Evolutionary conservation across 2,329 filamentous ascomycete genomes (phyloP).

Genomic region (Arthroderma sp.): DNA sequence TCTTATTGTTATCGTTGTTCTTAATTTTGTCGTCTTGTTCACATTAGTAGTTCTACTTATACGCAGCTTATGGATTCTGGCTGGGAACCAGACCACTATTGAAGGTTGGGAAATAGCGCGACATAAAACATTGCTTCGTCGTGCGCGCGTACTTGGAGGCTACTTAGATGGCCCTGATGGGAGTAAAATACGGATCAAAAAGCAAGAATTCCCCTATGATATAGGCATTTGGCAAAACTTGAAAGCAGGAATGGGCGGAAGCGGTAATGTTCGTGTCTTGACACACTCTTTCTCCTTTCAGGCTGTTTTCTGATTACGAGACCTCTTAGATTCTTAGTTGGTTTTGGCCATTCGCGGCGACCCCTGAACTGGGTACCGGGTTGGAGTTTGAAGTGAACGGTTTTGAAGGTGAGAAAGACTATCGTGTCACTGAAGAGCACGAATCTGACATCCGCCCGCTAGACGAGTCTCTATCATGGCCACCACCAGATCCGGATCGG

Average conservation of each 20-base stretch:
- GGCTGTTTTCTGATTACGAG: constrained; percentile 5
- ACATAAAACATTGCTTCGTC: constrained; percentile 33
- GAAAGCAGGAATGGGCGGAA: constrained; percentile 45
- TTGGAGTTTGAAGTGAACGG: constrained; percentile 44
- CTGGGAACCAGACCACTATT: constrained; percentile 49
- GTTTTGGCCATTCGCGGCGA: constrained; percentile 48
- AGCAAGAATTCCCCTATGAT: constrained; percentile 54
- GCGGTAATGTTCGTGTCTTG: constrained; percentile 27
- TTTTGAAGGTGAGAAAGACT: constrained; percentile 39
- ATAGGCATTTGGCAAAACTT: constrained; percentile 50
- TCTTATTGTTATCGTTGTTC: constrained; percentile 40
- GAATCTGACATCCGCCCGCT: not conserved
- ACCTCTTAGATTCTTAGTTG: constrained; percentile 35
- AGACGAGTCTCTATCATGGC: constrained; percentile 31
- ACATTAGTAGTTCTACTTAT: constrained; percentile 41
- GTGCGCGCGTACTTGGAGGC: constrained; percentile 40
- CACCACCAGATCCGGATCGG: constrained; percentile 37
- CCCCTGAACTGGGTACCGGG: constrained; percentile 35
- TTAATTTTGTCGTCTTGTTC: constrained; percentile 47
- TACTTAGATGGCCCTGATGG: constrained; percentile 47
- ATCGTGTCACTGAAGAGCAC: not conserved
- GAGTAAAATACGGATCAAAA: constrained; percentile 38
- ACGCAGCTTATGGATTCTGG: constrained; percentile 42
- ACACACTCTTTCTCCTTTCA: not conserved
- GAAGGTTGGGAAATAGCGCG: constrained; percentile 49